Conservation (phyloP, 305 asterid genomes). For the Ajuga reptans region DNA sequence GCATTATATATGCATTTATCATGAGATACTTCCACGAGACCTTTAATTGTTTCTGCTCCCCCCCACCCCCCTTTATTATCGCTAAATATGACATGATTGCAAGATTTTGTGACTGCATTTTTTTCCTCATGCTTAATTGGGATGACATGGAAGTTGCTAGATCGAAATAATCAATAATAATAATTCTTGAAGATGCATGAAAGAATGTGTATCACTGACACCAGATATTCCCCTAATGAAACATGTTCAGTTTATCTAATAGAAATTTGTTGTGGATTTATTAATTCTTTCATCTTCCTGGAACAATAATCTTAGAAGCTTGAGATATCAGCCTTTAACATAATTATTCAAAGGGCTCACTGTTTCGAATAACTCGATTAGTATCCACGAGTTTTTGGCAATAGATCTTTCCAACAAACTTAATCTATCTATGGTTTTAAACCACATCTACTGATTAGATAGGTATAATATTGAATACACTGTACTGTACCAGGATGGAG, state of each 20-base stretch:
- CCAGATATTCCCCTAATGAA: neutral
- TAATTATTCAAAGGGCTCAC: too few relatives aligned
- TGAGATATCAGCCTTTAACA: neutral
- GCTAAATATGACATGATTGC: neutral
- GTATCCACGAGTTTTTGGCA: neutral
- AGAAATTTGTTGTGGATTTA: neutral
- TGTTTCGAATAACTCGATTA: neutral
- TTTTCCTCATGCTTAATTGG: constrained; percentile 4
- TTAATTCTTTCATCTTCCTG: neutral
- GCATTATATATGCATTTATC: constrained; percentile 21
- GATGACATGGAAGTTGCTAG: neutral
- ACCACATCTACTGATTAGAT: neutral
- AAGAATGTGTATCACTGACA: neutral
- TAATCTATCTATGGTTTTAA: neutral
- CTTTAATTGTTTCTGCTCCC: constrained; percentile 1
- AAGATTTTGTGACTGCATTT: neutral
- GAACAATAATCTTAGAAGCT: neutral
- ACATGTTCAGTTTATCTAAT: neutral
- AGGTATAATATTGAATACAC: neutral
- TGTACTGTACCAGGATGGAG: too few relatives aligned
- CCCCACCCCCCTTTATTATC: too few relatives aligned
- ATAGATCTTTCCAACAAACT: neutral
- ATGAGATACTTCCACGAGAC: neutral
- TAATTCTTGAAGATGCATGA: neutral
- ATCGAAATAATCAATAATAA: neutral